Evolutionary conservation across 2,329 filamentous ascomycete species (phyloP), one percentile per base, ranked within the genome.

Genomic region (Didymella lethalis): DNA sequence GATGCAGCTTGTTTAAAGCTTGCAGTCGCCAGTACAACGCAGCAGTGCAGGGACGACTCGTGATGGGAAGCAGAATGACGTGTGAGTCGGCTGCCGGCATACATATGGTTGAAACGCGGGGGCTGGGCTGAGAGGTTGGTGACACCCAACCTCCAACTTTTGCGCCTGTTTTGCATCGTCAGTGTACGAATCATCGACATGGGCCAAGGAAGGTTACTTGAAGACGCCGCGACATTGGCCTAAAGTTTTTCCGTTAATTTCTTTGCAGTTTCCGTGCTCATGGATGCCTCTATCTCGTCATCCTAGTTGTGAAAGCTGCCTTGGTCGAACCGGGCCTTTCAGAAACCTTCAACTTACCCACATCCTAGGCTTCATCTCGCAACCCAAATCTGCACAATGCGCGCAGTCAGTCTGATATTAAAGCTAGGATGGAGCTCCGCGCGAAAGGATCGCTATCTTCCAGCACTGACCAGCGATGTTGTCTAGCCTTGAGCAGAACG

Each of bases 31-130:
- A 46, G 57, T 45, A 60, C 53, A 60, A 60, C 57, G 44, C 53
- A 60, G 44, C 57, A 56, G 52, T 52, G 56, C 56, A 59, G 51
- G 50, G 51, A 46, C 56, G 45, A 53, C 48, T 60, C 48, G 57
- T 52, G 29, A 34, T 60, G 48, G 45, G 18, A 48, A 41, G 49
- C 48, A 54, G 43, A 25, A 50, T 60, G 57, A 60, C 57, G 57
- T 60, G 49, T 54, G 45, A 46, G 26, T 34, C 56, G 56, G 50
- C 31, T 34, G 26, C 29, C 31, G 31, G 48, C 48, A 29, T 48
- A 40, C 25, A 44, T 56, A 44, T 26, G 23, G 31, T 29, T 47
- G 44, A 43, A 53, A 46, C 49, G 56, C 50, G 56, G 56, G 56
- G 56, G 31, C 31, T 32, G 31, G 40, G 56, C 46, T 38, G 54